A percentile compares a stretch with the other conserved stretches of the same genome.
phyloP scores from a whole-genome alignment of 345 rosid genomes.

The Pistacia atlantica region DNA sequence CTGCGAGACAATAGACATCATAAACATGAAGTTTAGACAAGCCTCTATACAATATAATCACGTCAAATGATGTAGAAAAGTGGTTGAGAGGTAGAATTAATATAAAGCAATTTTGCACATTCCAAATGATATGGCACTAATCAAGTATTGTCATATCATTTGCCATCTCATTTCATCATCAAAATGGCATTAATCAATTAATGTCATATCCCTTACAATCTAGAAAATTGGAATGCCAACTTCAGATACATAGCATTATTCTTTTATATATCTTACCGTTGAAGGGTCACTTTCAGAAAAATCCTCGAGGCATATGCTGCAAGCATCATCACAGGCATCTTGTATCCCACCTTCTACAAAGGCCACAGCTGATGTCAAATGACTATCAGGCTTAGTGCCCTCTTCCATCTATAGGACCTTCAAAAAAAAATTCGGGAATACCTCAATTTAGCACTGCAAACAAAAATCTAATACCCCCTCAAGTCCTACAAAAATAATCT shows the following conservation, averaged over 20 bases:
- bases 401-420: slow-evolving; percentile 53
- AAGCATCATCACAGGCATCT: slow-evolving; percentile 70
- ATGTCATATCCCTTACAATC: too few relatives aligned
- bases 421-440: slow-evolving; percentile 6
- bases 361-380: slow-evolving; percentile 66
- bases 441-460: neutral
- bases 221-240: too few relatives aligned
- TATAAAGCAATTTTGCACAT: too few relatives aligned
- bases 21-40: slow-evolving; percentile 10
- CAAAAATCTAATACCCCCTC: neutral
- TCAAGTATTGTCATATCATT: too few relatives aligned
- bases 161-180: too few relatives aligned
- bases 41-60: neutral
- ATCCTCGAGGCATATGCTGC: slow-evolving; percentile 80
- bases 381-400: slow-evolving; percentile 37
- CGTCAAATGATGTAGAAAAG: neutral
- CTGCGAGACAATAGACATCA: slow-evolving; percentile 33
- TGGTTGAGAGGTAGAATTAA: neutral
- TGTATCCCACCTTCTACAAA: slow-evolving; percentile 78
- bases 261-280: slow-evolving; percentile 38
- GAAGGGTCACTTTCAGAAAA: slow-evolving; percentile 70
- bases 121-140: too few relatives aligned
- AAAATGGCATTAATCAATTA: too few relatives aligned
- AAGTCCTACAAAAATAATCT: neutral
- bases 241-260: too few relatives aligned